Evolutionary conservation across 768 basidiomycete genomes (phyloP), one percentile per base, ranked within the genome.

Genomic region (Xerocomellus intermedius): DNA sequence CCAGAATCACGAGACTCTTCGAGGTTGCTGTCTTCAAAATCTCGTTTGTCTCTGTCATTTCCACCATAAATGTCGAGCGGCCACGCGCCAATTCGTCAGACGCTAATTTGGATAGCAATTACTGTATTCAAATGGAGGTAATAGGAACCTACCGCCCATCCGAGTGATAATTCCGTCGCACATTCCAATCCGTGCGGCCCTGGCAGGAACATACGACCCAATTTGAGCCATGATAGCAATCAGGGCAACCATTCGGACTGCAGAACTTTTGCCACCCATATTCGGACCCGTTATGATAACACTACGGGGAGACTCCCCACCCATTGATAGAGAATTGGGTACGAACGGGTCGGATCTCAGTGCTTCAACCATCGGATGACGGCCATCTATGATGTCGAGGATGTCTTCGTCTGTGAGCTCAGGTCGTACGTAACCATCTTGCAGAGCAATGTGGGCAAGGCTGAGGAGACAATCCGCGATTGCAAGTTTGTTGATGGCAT

Each of bases 21-120:
- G 78, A 69, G 0, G 92, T 89, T 1, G 91, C 89, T 4, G 83
- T 77, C 35, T 85, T 80, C 14, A 98, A 72, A 53, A 98, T 94
- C 63, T 97, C 91, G 62, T 86, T 88, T 0, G 95, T 97, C 69
- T 98, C 94, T 6, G 88, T 79, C 79, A 98, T 87, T 71, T 99
- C 96, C 4, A 98, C 91, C 95, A 97, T 97, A 69, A 98, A 97
- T 0, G 91, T 98, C 0, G 94, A 96, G 8, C 91, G 83, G 0
- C 94, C 94, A 37, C 88, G 80, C 7, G 85, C 82, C 24, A 98
- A 71, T 59, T 97, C 93, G 67, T 98, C 96, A 10, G 85, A 88
- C 0, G 96, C 96, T 87, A 54, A 13, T 21, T 26, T 41, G 50
- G 41, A 8, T 9, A 36, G 60, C 38, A 60, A 42, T 10, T 2